Evolutionary conservation across 2,329 filamentous ascomycete genomes (phyloP), one percentile per base, ranked within the genome.

Genomic region (Fusarium udum): DNA sequence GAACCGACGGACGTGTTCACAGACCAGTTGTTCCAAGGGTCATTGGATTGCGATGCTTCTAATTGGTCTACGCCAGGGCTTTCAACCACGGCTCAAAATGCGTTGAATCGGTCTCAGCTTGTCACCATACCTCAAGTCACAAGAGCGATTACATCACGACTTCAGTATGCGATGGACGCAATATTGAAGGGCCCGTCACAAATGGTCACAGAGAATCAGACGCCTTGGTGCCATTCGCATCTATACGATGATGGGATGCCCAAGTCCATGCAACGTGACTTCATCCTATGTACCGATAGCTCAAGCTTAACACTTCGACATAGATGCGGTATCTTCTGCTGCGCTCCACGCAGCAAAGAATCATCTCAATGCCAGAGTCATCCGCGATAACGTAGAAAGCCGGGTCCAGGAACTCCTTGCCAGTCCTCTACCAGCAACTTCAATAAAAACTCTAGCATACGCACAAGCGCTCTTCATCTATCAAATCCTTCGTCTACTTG

Each of bases 201-300:
- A 5, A 64, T 64, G 57, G 39, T 64, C 18, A 45, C 37, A 0
- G 45, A 26, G 24, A 64, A 62, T 5, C n/a, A 45, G 1, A 64
- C 60, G 3, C 61, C 61, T 4, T 64, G 61, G 57, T 62, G 57
- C 4, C 61, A 64, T 45, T 1, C 61, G 3, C 45, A 62, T 24
- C 32, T 64, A 0, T 64, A 64, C 2, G 45, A 63, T 4, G 45
- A 37, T 8, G 57, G 61, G 0, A 53, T 53, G 61, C 61, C 61
- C 2, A 37, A 22, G 1, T 52, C 32, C 3, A 64, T 64, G 58
- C 61, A 64, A 2, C n/a, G 61, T 64, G 24, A 9, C 56, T 37
- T 6, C 1, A 11, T 2, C 3, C 3, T 7, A 2, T n/a, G 7
- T n/a, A 16, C 6, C 2, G 0, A 7, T 2, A 4, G 3, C 0